These are phyloP conservation scores for Irpex lacteus DNA, from an alignment of 1,284 basidiomycete genomes.

Conservation along the genomic window DNA sequence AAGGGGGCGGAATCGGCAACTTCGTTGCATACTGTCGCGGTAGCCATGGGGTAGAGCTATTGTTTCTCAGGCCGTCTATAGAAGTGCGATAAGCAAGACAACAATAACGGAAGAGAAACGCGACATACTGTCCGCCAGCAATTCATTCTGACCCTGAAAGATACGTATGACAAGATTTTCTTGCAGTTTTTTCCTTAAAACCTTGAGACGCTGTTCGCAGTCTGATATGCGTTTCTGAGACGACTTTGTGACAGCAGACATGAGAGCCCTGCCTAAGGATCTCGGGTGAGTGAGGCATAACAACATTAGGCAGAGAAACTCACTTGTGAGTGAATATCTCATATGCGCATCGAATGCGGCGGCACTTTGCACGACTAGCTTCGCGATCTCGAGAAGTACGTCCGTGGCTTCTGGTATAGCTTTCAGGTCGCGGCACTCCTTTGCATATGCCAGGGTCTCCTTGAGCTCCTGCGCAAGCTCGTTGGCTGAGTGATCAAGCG, in stretches of 20 bases:
- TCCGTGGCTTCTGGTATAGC: conserved; percentile 2
- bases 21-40: neutral
- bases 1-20: neutral
- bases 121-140: neutral
- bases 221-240: neutral
- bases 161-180: conserved; percentile 1
- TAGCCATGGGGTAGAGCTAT: neutral
- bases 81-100: neutral
- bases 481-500: neutral
- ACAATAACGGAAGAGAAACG: neutral
- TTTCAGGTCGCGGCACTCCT: conserved; percentile 7
- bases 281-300: neutral
- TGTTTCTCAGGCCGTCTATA: neutral
- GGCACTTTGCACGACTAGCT: conserved; percentile 7
- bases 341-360: conserved; percentile 12
- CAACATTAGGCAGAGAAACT: neutral
- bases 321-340: conserved; percentile 3
- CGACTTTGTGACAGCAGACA: neutral
- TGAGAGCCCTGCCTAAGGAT: conserved; percentile 1
- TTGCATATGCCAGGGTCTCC: conserved; percentile 5
- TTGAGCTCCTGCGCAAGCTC: conserved; percentile 2
- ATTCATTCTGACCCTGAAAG: neutral
- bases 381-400: conserved; percentile 6
- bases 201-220: conserved; percentile 6
- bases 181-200: neutral